Evolutionary conservation across 768 basidiomycete genomes (phyloP).

Genomic region (Auriscalpium vulgare): DNA sequence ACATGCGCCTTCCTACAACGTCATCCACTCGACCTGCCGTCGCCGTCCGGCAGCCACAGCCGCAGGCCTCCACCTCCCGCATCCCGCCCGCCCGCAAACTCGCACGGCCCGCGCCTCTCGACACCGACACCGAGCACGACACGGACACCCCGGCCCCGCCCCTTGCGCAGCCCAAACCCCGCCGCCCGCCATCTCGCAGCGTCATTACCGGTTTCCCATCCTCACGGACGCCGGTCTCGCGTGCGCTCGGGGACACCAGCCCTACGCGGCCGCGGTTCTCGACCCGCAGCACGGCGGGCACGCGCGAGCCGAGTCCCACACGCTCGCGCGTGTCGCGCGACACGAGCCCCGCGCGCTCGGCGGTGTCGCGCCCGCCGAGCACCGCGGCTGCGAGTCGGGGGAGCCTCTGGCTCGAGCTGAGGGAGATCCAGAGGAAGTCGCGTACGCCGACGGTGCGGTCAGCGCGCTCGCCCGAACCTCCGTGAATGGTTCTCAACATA

Average conservation of each 20-base stretch:
- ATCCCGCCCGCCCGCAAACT: constrained; percentile 19
- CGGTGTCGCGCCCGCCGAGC: constrained; percentile 14
- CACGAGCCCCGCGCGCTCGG: constrained; percentile 10
- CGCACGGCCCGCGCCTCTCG: constrained; percentile 15
- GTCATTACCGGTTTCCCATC: constrained; percentile 5
- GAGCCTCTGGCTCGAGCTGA: constrained; percentile 14
- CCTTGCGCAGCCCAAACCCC: constrained; percentile 13
- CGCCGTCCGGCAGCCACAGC: constrained; percentile 28
- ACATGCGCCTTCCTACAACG: constrained; percentile 63
- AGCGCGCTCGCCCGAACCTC: background rate
- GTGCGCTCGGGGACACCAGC: constrained; percentile 4
- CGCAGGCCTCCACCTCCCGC: constrained; percentile 22
- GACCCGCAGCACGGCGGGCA: constrained; percentile 20
- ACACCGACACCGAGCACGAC: background rate
- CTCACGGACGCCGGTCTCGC: background rate
- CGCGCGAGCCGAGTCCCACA: constrained; percentile 31
- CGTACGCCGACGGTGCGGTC: constrained; percentile 7
- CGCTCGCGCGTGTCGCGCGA: constrained; percentile 24
- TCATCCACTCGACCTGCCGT: constrained; percentile 1
- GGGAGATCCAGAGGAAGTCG: constrained; percentile 9
- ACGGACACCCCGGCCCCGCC: constrained; percentile 19
- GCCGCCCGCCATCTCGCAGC: background rate
- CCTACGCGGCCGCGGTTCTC: constrained; percentile 28
- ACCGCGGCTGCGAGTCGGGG: constrained; percentile 3
- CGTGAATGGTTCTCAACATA: background rate